These are phyloP conservation scores for Zoysia japonica DNA, from an alignment of 176 grass and related monocot species.

Conservation along the genomic window DNA sequence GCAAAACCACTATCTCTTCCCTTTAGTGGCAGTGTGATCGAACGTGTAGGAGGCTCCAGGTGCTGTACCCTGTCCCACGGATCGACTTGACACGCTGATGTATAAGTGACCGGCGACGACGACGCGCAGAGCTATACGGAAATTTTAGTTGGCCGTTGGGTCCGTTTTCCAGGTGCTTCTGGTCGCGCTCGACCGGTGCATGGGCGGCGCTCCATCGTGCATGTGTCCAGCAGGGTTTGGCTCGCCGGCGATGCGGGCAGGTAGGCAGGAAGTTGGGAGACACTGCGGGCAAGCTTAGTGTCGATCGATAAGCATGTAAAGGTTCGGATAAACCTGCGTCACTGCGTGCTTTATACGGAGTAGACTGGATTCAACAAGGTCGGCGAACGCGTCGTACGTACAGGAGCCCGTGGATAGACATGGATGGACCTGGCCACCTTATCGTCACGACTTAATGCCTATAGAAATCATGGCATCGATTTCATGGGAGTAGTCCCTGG, in stretches of 20 bases:
- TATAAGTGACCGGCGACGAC: neutral
- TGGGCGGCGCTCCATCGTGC: neutral
- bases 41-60: neutral
- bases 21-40: neutral
- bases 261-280: neutral
- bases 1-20: neutral
- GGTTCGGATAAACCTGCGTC: neutral
- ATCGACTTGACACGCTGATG: no score
- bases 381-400: neutral
- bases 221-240: slow-evolving; percentile 35
- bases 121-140: neutral
- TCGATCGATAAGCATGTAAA: neutral
- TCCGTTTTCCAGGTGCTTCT: neutral
- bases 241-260: slow-evolving; percentile 21
- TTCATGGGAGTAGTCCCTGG: neutral
- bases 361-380: neutral
- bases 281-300: neutral
- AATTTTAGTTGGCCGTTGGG: slow-evolving; percentile 5
- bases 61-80: no score
- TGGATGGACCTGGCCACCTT: neutral
- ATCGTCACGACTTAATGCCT: neutral
- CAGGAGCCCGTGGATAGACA: neutral
- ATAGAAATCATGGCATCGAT: neutral
- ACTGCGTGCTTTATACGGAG: neutral
- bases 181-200: neutral